Percentiles rank a stretch among this genome's conserved stretches.
phyloP scores from a whole-genome alignment of 2,329 filamentous ascomycete genomes.

The Boeremia lycopersici region DNA sequence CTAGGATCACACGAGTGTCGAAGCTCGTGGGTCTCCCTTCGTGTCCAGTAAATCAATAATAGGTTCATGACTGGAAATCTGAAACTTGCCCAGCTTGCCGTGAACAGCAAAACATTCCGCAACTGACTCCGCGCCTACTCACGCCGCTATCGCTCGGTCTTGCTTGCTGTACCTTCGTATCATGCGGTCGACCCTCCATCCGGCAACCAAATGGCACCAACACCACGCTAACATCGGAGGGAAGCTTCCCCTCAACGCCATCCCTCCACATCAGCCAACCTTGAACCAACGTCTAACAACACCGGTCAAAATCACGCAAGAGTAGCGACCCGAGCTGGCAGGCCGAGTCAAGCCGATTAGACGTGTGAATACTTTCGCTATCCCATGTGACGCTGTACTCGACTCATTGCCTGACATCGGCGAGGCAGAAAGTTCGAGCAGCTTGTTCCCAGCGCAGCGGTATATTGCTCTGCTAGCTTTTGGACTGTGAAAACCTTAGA shows the following conservation, averaged over 20 bases:
- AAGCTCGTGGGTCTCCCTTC: conserved; percentile 12
- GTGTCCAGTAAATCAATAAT: conserved; percentile 6
- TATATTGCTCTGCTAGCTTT: conserved; percentile 14
- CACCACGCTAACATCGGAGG: conserved; percentile 3
- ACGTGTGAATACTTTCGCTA: conserved; percentile 2
- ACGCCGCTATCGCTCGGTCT: conserved; percentile 5
- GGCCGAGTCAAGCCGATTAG: conserved; percentile 2
- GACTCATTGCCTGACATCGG: conserved; percentile 8
- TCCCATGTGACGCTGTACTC: conserved; percentile 1
- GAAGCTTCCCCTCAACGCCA: conserved; percentile 9
- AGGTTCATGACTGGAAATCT: conserved; percentile 1
- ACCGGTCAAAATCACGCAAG: conserved; percentile 5
- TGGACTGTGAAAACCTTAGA: conserved; percentile 8
- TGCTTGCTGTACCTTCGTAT: conserved; percentile 3
- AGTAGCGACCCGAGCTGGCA: background rate
- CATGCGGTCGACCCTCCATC: conserved; percentile 10
- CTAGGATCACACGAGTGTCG: conserved; percentile 9
- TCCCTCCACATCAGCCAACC: conserved; percentile 6
- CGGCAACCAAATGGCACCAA: conserved; percentile 2
- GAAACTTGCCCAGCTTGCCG: conserved; percentile 2
- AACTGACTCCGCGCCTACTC: conserved; percentile 8
- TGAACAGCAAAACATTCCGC: conserved; percentile 8
- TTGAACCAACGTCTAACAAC: conserved; percentile 14
- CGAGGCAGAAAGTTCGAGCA: conserved; percentile 14
- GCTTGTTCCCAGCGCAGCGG: conserved; percentile 11